Percentiles rank a stretch among this genome's conserved stretches.
Evolutionary conservation across 805 yeast genomes (phyloP).

Genomic region (Zygosaccharomyces bailii): DNA sequence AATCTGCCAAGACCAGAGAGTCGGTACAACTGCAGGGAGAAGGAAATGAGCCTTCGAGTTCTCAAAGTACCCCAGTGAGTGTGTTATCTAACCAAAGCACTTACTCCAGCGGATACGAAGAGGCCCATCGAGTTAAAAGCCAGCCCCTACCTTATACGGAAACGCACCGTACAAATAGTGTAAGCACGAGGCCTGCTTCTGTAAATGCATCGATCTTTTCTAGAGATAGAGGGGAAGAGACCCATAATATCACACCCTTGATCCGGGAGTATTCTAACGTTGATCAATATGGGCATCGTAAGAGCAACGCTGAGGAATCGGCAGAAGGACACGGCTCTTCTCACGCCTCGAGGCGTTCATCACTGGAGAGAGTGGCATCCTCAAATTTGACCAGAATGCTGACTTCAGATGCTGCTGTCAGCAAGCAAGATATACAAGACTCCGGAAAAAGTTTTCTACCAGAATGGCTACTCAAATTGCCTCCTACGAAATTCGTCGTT

Average conservation of each 20-base stretch:
- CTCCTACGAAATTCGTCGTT: slow-evolving; percentile 28
- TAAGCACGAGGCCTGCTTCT: slow-evolving; percentile 10
- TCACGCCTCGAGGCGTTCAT: slow-evolving; percentile 1
- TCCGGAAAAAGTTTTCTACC: slow-evolving; percentile 32
- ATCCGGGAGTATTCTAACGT: slow-evolving; percentile 45
- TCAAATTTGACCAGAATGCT: slow-evolving; percentile 33
- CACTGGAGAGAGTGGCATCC: slow-evolving; percentile 20
- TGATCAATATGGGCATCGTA: slow-evolving; percentile 34
- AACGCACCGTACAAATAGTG: slow-evolving; percentile 1
- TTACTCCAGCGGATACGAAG: slow-evolving; percentile 4
- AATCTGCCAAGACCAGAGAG: slow-evolving; percentile 1
- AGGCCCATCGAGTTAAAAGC: slow-evolving; percentile 17
- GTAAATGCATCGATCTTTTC: slow-evolving; percentile 18
- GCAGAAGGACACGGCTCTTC: background rate
- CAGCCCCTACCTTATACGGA: slow-evolving; percentile 29
- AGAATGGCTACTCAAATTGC: slow-evolving; percentile 26
- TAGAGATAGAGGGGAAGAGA: slow-evolving; percentile 35
- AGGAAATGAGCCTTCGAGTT: background rate
- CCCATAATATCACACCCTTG: slow-evolving; percentile 45
- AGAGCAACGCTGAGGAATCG: slow-evolving; percentile 14
- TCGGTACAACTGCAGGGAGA: background rate
- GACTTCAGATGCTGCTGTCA: slow-evolving; percentile 36
- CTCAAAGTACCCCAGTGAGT: background rate
- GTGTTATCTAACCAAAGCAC: background rate
- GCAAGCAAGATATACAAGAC: slow-evolving; percentile 30